Base-by-base conservation (phyloP, 306 rosid species). In the Pterocarpus macrocarpus region DNA sequence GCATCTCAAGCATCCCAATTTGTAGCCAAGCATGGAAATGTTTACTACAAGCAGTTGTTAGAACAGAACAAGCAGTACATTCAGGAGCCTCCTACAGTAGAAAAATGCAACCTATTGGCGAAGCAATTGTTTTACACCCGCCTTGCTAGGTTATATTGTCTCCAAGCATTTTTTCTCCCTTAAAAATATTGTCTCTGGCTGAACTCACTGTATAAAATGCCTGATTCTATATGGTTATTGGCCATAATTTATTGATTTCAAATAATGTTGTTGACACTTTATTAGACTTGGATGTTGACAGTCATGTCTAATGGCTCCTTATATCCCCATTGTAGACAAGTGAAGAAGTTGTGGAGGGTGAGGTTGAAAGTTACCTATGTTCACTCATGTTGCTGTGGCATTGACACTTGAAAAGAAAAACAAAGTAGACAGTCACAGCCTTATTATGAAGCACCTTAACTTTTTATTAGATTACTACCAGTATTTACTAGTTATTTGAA, bases 51-150 rank as follows among this genome's bases (percentile, higher is more conserved):
- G 85, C 90, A 91, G 83, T 76, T 91, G 84, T 76, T 92, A 88
- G 99, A 93, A 85, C 78, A 95, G 85, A 92, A 95, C 91, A 95
- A 93, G 88, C 92, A 95, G 63, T 83, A 86, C 86, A 91, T 95
- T 87, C 97, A 92, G 89, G 93, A 91, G 11, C 99, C 99, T 47
- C 85, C 97, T 49, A 93, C 99, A 0, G 83, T 89, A 66, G 99
- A 93, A 87, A 95, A 92, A 86, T 95, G 99, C 89, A 82, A 83
- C 45, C 72, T 69, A 36, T 88, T 95, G n/a, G 80, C 97, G 0
- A 95, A 91, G 83, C 97, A 95, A 77, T 88, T 95, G 86, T 50
- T 95, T 28, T 92, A 90, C 84, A 95, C 97, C 64, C 97, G 97
- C 6, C 97, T 95, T 73, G 99, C 99, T 50, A 95, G 99, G 99